Base-by-base conservation (phyloP, 805 yeast species). In the Saccharomycopsis malanga region DNA sequence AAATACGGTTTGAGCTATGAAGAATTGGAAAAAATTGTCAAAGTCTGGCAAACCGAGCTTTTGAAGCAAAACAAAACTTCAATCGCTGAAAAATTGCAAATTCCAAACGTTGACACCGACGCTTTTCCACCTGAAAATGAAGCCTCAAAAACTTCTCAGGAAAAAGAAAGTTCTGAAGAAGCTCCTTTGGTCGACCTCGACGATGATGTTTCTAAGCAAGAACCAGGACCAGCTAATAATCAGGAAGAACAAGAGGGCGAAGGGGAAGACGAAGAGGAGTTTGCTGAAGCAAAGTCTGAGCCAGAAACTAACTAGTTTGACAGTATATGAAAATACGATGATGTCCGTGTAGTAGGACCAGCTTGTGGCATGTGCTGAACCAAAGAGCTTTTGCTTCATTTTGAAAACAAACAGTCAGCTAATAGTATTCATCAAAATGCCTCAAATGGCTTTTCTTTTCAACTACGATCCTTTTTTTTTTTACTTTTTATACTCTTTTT, bases 31-130 rank as follows among this genome's bases (percentile, higher is more conserved):
- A 62, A 66, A 21, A 63, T 74, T 20, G 76, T 86, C 30, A 66
- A 67, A 10, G 61, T 67, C 48, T 91, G 98, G 98, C 85, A 84
- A 64, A 63, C 69, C 14, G 62, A 70, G 38, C 70, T 91, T 49
- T 58, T 45, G 2, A 58, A 64, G 12, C 63, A 67, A 34, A 84
- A 82, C 34, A 79, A 83, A 56, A 60, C 61, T 1, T 66, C 70
- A 44, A 68, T 86, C 40, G 81, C 89, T 45, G 79, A 75, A 9
- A 74, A 91, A 64, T 68, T 89, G 46, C 32, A 39, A 25, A 20
- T 48, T 27, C 51, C 51, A 21, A 23, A 32, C 36, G 36, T 32
- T 32, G 36, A 32, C 15, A 32, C 12, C 6, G 36, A 32, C 12
- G 36, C 36, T 5, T 32, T 32, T 18, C 36, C 36, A 32, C 9